Percentiles rank a stretch among this genome's conserved stretches.
Conservation (phyloP, 129 eudicot genomes). For the Tanacetum coccineum region DNA sequence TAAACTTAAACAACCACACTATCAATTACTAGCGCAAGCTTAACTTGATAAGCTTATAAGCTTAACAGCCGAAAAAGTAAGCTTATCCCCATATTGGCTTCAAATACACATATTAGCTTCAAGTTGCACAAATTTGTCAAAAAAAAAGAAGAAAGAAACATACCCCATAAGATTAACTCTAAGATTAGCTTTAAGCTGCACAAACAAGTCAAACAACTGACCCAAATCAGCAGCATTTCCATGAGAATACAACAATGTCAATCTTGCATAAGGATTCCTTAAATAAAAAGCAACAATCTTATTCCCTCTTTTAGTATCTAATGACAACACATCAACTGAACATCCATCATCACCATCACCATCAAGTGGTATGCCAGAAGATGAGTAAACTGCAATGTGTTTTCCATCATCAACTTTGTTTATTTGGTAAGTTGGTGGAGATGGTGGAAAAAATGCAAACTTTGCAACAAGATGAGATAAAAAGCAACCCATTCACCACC, state of each 20-base stretch:
- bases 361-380: conserved; percentile 25
- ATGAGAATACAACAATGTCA: conserved; percentile 87
- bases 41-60: too few species aligned
- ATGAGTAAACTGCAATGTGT: conserved; percentile 30
- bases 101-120: too few species aligned
- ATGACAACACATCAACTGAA: conserved; percentile 58
- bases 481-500: conserved; percentile 39
- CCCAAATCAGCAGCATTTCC: conserved; percentile 99
- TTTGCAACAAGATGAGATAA: conserved; percentile 37
- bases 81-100: too few species aligned
- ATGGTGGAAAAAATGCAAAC: conserved; percentile 43
- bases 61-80: too few species aligned
- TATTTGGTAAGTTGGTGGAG: conserved; percentile 40
- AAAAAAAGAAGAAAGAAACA: conserved; percentile 15
- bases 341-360: conserved; percentile 50
- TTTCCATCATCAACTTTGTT: conserved; percentile 31
- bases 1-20: too few species aligned
- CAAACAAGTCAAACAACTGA: conserved; percentile 90
- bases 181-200: conserved; percentile 95
- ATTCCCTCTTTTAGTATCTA: conserved; percentile 81
- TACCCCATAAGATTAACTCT: conserved; percentile 96
- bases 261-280: conserved; percentile 81
- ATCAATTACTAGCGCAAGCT: too few species aligned
- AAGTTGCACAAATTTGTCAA: neutral
- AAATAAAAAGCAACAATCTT: conserved; percentile 91